Conservation (phyloP, 768 basidiomycete species). For the Amanita jacksonii region DNA sequence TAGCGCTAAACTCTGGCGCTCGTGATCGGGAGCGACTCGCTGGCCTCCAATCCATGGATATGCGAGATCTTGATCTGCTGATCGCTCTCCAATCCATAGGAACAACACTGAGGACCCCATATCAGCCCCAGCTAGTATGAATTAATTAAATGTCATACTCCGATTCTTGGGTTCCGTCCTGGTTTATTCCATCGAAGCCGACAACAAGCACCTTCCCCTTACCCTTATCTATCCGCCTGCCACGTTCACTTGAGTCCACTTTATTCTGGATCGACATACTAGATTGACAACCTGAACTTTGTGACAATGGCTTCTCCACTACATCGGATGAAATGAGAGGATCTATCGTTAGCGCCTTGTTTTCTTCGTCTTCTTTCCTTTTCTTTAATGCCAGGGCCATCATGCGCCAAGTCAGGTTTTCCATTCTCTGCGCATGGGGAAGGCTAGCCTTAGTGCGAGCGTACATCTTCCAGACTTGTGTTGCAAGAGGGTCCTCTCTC, state of each 20-base stretch:
- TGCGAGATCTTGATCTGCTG: constrained; percentile 83
- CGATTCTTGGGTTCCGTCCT: constrained; percentile 61
- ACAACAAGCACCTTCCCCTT: constrained; percentile 70
- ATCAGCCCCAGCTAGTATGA: constrained; percentile 7
- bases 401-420: constrained; percentile 97
- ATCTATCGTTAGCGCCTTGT: constrained; percentile 12
- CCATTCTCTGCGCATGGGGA: constrained; percentile 93
- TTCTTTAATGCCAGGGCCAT: constrained; percentile 93
- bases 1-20: constrained; percentile 44
- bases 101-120: constrained; percentile 32
- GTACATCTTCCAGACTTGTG: constrained; percentile 97
- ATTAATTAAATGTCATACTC: constrained; percentile 44
- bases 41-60: constrained; percentile 88
- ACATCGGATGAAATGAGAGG: constrained; percentile 9
- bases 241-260: constrained; percentile 31
- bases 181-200: constrained; percentile 71
- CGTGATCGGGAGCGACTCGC: constrained; percentile 71
- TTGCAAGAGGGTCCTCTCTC: constrained; percentile 83
- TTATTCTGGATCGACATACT: constrained; percentile 20
- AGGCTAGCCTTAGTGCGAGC: constrained; percentile 81
- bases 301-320: constrained; percentile 10
- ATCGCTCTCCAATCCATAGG: constrained; percentile 93
- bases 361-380: constrained; percentile 67
- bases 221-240: constrained; percentile 71
- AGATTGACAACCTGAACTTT: constrained; percentile 12